Base-by-base conservation (phyloP, 257 asterid genomes). In the Capsicum rhomboideum region DNA sequence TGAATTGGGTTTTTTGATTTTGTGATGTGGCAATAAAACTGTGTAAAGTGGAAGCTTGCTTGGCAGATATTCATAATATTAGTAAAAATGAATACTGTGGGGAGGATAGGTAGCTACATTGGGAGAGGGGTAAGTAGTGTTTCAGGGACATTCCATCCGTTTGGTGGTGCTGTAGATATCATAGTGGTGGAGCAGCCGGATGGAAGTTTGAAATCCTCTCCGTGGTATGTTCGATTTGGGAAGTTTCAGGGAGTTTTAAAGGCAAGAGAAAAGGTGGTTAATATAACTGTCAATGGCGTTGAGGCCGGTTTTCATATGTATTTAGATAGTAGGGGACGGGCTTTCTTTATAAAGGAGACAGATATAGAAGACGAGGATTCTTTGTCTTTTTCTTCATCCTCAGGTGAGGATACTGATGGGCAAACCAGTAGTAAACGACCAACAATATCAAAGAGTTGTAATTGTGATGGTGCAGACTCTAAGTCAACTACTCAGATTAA, bases 201-300 rank as follows among this genome's bases (percentile, higher is more conserved):
- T 80, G 98, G 99, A 50, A 95, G 92, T 85, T 95, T 87, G 83
- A 97, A 97, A 83, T 93, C 99, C 29, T 97, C 99, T 20, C 99
- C 99, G 29, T 97, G 99, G 99, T 95, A 97, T 78, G 99, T 97
- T 86, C 89, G 97, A 37, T 97, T 97, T 78, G 99, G 99, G 87
- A 97, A 97, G 89, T 97, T 97, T 90, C 99, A 95, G 83, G 99
- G 99, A 72, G 97, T 97, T 58, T 56, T 97, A 82, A 93, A 97
- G 92, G 75, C 95, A 17, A 95, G 72, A 79, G 98, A 97, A 94
- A 97, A 95, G 89, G 88, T 93, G 58, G 99, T 97, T 52, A 91
- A 84, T 83, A 89, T 97, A 80, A 83, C 85, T 83, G 98, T 97
- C 42, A 93, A 97, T 87, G 98, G 93, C 26, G 92, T 88, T 20